Evolutionary conservation across 306 rosid genomes (phyloP), one percentile per base, ranked within the genome.

Genomic region (Sicyos baderoa): DNA sequence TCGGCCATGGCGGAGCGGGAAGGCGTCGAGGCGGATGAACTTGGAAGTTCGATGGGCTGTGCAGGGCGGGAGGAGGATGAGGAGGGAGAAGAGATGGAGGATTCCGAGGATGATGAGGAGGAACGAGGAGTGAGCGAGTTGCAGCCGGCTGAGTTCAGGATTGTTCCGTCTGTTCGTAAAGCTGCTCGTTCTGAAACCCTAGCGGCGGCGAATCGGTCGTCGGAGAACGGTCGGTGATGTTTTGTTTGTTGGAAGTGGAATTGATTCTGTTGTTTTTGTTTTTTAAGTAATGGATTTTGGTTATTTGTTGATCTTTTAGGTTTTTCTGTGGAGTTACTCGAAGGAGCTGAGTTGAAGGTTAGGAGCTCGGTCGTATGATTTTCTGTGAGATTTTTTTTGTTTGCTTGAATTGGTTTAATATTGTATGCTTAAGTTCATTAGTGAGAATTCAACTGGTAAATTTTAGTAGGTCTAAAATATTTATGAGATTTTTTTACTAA

Each of bases 171-270:
- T 18, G 6, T 44, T 9, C 17, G 6, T 12, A 72, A 50, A 59
- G 70, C 63, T 6, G 69, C 49, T 15, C 68, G 48, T 68, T 82
- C 55, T 16, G 84, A 81, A 87, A 89, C 97, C 96, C 96, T 87
- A 89, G 82, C 52, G 48, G 68, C 2, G 62, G 48, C 81, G 54
- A 40, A 25, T 75, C 77, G 61, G 50, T 52, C 70, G 3, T 40
- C 71, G 8, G 71, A 58, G 79, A 75, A 79, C 35, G 76, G 75
- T 80, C 84, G 32, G 68, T 66, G n/a, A n/a, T 59, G 74, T 82
- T 23, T 56, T 22, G 48, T 44, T 32, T 44, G 59, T 78, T 76
- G 62, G 54, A 8, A 15, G 40, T 18, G 13, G 52, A 51, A 25
- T 11, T 7, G 37, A 48, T 51, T 61, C 58, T n/a, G 16, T 17